Conservation (phyloP, 1,284 basidiomycete genomes). For the Marasmius sp. region DNA sequence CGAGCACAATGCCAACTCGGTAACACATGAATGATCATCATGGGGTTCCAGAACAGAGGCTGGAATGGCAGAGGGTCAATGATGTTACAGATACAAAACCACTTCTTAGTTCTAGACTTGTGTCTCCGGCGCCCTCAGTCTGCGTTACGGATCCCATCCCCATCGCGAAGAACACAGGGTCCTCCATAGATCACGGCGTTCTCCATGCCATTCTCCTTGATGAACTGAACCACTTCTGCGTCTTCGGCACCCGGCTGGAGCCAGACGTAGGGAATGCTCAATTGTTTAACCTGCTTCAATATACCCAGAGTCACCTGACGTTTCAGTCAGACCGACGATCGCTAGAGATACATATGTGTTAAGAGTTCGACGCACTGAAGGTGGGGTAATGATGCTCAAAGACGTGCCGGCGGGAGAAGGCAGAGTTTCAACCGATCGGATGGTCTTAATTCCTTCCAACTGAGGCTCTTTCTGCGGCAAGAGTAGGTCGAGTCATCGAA, state of each 20-base stretch:
- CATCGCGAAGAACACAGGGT: background rate
- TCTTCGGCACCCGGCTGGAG: constrained; percentile 85
- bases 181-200: constrained; percentile 24
- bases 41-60: no score
- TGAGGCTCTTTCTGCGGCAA: constrained; percentile 55
- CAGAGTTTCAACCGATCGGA: constrained; percentile 56
- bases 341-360: background rate
- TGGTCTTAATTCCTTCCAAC: constrained; percentile 59
- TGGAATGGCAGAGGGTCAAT: no score
- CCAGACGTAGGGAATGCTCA: constrained; percentile 71
- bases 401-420: constrained; percentile 65
- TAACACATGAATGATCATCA: no score
- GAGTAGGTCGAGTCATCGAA: background rate
- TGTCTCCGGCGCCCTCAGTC: background rate
- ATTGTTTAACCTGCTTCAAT: constrained; percentile 61
- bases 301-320: constrained; percentile 65
- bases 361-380: constrained; percentile 44
- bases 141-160: background rate
- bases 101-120: background rate
- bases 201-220: constrained; percentile 49
- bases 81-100: no score
- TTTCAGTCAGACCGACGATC: constrained; percentile 10
- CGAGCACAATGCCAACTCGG: no score
- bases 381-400: constrained; percentile 76
- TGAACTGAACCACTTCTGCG: constrained; percentile 39